Conservation (phyloP, 306 rosid genomes). For the Rosa rugosa region DNA sequence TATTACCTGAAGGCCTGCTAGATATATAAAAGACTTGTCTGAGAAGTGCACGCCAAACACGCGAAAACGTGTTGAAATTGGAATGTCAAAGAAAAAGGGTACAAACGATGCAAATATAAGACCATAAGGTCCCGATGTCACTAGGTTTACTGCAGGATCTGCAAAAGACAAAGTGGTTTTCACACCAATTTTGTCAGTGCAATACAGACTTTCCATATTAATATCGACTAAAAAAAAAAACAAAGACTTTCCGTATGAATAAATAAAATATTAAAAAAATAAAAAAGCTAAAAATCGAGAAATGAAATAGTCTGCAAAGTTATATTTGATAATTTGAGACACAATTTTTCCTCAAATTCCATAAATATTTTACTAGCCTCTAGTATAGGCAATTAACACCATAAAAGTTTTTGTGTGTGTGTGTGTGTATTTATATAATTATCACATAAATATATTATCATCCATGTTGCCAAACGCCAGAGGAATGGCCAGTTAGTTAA, state of each 20-base stretch:
- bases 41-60: constrained; percentile 78
- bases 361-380: background rate
- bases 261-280: background rate
- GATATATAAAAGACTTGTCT: constrained; percentile 90
- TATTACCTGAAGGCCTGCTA: constrained; percentile 92
- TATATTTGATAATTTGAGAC: background rate
- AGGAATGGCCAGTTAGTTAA: constrained; percentile 13
- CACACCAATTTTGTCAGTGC: background rate
- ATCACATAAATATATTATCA: background rate
- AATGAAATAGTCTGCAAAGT: background rate
- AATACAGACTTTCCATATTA: background rate
- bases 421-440: too few species aligned
- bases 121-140: constrained; percentile 94
- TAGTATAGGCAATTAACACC: background rate
- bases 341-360: background rate
- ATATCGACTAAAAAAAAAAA: background rate
- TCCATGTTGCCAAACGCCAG: background rate
- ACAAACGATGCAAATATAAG: constrained; percentile 94
- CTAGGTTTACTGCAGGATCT: constrained; percentile 74
- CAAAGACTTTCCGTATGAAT: background rate
- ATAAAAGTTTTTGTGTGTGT: background rate
- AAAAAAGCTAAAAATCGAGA: background rate
- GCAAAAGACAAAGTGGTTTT: constrained; percentile 32
- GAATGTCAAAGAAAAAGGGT: constrained; percentile 96
- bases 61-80: constrained; percentile 84